Conservation (phyloP, 345 rosid genomes). For the Raphanus raphanistrum region DNA sequence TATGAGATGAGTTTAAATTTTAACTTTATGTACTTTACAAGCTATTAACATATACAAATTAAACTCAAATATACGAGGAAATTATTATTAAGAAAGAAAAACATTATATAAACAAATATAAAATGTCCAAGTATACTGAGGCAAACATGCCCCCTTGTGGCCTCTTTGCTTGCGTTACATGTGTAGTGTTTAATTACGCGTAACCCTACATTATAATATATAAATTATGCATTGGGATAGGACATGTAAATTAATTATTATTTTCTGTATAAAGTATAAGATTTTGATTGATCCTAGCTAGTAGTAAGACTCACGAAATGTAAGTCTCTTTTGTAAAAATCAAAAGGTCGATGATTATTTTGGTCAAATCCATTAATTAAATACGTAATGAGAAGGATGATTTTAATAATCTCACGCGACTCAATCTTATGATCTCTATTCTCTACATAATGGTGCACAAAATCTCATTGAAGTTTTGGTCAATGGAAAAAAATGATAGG, state of each 20-base stretch:
- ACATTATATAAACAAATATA: background rate
- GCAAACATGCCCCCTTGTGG: conserved; percentile 30
- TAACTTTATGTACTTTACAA: conserved; percentile 5
- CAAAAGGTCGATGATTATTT: conserved; percentile 29
- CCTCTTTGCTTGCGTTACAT: conserved; percentile 29
- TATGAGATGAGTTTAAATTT: background rate
- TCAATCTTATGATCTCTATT: conserved; percentile 11
- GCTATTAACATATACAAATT: background rate
- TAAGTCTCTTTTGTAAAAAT: conserved; percentile 19
- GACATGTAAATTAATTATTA: conserved; percentile 1
- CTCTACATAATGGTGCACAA: conserved; percentile 15
- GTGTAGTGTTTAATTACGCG: conserved; percentile 34
- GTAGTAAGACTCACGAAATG: conserved; percentile 31
- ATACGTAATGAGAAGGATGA: background rate
- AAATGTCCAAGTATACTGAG: conserved; percentile 24
- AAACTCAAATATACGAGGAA: background rate
- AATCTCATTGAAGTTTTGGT: conserved; percentile 1
- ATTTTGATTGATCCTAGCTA: conserved; percentile 36
- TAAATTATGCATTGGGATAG: conserved; percentile 26
- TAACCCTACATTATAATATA: conserved; percentile 29
- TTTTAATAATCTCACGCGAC: conserved; percentile 19
- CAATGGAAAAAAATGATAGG: conserved; percentile 2
- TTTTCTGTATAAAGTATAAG: conserved; percentile 7
- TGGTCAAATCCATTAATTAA: conserved; percentile 16
- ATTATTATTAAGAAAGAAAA: background rate